These are phyloP conservation scores for Phytophthora cactorum DNA, from an alignment of 352 stramenopile species.

Conservation along the genomic window DNA sequence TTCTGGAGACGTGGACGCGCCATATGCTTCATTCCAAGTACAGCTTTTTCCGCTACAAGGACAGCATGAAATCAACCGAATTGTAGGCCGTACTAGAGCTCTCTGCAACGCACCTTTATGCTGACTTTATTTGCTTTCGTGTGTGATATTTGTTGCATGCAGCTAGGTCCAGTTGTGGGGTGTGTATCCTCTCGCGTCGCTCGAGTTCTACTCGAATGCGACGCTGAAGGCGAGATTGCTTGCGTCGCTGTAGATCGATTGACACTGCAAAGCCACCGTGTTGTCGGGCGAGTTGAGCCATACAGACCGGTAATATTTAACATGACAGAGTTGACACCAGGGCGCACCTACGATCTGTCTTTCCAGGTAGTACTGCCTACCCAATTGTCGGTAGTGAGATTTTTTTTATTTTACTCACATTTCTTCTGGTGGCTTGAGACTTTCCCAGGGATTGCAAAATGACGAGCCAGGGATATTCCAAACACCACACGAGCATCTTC, in stretches of 20 bases:
- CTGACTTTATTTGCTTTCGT: constrained; percentile 2
- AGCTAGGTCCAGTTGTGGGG: constrained; percentile 58
- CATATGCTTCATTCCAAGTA: constrained; percentile 11
- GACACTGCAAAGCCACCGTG: constrained; percentile 19
- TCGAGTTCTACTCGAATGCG: constrained; percentile 51
- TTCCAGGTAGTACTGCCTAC: constrained; percentile 32
- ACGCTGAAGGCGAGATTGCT: constrained; percentile 39
- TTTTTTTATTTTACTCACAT: not conserved
- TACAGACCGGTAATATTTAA: constrained; percentile 37
- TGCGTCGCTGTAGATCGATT: constrained; percentile 52
- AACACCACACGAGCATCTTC: constrained; percentile 34
- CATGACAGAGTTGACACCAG: constrained; percentile 36
- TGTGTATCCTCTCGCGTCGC: constrained; percentile 37
- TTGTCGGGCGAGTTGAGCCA: constrained; percentile 13
- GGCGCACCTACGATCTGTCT: constrained; percentile 46
- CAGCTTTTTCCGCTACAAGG: constrained; percentile 10
- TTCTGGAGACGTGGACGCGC: constrained; percentile 2
- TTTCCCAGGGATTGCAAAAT: constrained; percentile 36
- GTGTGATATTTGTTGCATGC: not conserved
- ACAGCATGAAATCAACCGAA: constrained; percentile 9
- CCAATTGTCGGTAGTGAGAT: not conserved
- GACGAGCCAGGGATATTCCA: constrained; percentile 26
- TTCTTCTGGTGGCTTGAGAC: not conserved
- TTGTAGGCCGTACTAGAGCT: constrained; percentile 12
- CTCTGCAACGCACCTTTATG: not conserved